Evolutionary conservation across 805 yeast species (phyloP).

Genomic region (Geotrichum ghanense): DNA sequence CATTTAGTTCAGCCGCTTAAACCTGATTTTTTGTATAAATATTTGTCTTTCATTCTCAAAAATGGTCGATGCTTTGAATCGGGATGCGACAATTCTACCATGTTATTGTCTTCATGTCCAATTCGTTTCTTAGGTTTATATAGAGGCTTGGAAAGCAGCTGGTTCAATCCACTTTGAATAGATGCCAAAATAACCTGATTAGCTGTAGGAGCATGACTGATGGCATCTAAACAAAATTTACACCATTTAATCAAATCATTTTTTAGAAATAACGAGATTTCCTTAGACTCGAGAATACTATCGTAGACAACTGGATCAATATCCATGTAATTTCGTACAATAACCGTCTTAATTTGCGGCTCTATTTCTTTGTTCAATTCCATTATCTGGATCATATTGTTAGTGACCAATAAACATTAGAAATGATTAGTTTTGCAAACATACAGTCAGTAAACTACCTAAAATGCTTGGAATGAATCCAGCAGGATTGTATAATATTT

Average conservation of each 20-base stretch:
- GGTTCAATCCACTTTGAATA: neutral
- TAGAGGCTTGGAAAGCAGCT: too few species aligned
- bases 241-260: neutral
- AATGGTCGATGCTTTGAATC: neutral
- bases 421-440: neutral
- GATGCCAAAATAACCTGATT: neutral
- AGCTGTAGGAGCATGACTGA: neutral
- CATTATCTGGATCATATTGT: neutral
- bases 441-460: neutral
- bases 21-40: neutral
- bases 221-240: neutral
- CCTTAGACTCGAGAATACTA: neutral
- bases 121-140: too few species aligned
- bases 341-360: neutral
- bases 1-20: neutral
- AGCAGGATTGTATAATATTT: neutral
- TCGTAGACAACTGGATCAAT: neutral
- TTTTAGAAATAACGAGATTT: neutral
- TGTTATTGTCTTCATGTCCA: too few species aligned
- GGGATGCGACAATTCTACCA: too few species aligned
- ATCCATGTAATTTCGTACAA: neutral
- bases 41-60: neutral
- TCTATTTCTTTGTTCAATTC: neutral
- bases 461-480: neutral
- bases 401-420: neutral